A percentile compares a stretch with the other conserved stretches of the same genome.
Evolutionary conservation across 768 basidiomycete species (phyloP).

Genomic region (Kwoniella newhampshirensis): DNA sequence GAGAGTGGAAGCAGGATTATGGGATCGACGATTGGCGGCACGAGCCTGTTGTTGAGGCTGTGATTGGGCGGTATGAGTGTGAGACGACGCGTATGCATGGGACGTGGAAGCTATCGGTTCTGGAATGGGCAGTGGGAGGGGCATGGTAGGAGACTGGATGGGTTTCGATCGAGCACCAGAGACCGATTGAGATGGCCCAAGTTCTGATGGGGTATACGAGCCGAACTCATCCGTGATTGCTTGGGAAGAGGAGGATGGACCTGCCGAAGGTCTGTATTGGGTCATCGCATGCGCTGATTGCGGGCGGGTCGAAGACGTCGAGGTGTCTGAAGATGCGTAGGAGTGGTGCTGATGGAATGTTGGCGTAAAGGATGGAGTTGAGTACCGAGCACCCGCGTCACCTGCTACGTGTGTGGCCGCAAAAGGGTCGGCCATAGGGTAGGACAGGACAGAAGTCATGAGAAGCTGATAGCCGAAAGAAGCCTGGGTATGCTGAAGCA

Average conservation of each 20-base stretch:
- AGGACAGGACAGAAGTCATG: conserved; percentile 44
- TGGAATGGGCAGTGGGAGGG: conserved; percentile 27
- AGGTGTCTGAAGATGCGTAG: conserved; percentile 5
- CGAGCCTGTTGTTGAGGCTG: conserved; percentile 5
- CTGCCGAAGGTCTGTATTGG: conserved; percentile 14
- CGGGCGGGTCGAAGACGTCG: conserved; percentile 1
- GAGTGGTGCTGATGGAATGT: conserved; percentile 9
- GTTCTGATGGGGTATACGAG: conserved; percentile 15
- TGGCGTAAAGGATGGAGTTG: conserved; percentile 30
- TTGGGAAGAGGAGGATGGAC: conserved; percentile 1
- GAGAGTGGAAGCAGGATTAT: conserved; percentile 43
- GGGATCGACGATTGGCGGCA: conserved; percentile 43
- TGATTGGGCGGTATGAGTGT: conserved; percentile 22
- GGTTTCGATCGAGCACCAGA: conserved; percentile 21
- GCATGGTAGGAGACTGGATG: conserved; percentile 28
- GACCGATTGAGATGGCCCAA: conserved; percentile 29
- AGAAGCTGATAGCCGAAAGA: no score
- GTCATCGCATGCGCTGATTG: conserved; percentile 7
- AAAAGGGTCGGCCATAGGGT: conserved; percentile 47
- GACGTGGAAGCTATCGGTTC: conserved; percentile 36
- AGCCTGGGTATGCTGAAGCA: no score
- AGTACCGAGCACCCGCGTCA: conserved; percentile 15
- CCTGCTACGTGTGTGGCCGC: conserved; percentile 21
- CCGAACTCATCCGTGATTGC: conserved; percentile 36
- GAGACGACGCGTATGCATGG: conserved; percentile 28